Evolutionary conservation across 148 eudicot genomes (phyloP), one percentile per base, ranked within the genome.

Genomic region (Nyssa sinensis): DNA sequence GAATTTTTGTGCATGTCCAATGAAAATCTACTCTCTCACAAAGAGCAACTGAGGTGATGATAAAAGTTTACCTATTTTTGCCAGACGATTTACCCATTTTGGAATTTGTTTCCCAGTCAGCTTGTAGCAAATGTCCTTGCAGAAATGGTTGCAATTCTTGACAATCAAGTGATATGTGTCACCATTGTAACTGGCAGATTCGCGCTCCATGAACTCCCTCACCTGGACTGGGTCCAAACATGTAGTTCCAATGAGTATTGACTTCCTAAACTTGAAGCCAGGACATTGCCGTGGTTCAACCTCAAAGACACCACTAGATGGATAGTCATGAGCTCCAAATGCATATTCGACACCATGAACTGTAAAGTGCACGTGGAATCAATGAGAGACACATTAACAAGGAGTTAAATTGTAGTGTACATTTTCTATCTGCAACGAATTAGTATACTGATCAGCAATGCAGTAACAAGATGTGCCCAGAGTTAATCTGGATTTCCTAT

Each of bases 261-360:
- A 90, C 71, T 77, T 90, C 74, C 97, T 83, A 75, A 94, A 94
- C 80, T 86, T 87, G 78, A 90, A 94, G 17, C 98, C 97, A 28
- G 96, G 97, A 84, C 98, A 93, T 72, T 91, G 90, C 32, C 87
- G 87, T 59, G 98, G 98, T 49, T 90, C 98, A 67, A 91, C 98
- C 81, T 91, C 98, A 76, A 94, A 91, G 8, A 94, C 89, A 7
- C 98, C 98, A 73, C 94, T 94, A 7, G 89, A 85, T 55, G 97
- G 87, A 77, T 76, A 85, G 72, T 91, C 98, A 76, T 94, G 98
- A 73, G 98, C 98, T 65, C 98, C 98, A 84, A 89, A 94, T 49
- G 98, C 98, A 72, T 93, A 93, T 74, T 93, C 98, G 51, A 91
- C 89, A 19, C 97, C 97, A 77, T 94, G 97, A 79, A 91, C 98